These are phyloP conservation scores for Reutealis trisperma DNA, from an alignment of 345 rosid genomes.

Conservation along the genomic window DNA sequence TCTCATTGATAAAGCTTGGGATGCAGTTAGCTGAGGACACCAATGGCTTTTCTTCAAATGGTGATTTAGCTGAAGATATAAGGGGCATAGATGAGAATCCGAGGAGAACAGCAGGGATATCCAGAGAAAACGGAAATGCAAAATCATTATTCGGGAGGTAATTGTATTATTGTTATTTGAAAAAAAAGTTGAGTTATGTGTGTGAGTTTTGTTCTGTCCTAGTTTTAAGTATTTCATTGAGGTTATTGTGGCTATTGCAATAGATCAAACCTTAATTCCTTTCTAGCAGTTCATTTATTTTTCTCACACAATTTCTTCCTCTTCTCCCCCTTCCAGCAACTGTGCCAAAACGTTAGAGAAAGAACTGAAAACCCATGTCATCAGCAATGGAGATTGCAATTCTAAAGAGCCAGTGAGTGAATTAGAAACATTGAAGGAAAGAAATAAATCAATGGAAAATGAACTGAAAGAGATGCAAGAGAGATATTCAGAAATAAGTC, in stretches of 20 bases:
- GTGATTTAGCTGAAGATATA: slow-evolving; percentile 20
- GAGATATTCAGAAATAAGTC: slow-evolving; percentile 85
- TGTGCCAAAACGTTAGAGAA: slow-evolving; percentile 12
- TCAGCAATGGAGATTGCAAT: slow-evolving; percentile 14
- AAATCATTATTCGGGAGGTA: slow-evolving; percentile 39
- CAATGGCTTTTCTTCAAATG: slow-evolving; percentile 15
- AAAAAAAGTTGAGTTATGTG: neutral
- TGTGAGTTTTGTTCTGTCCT: neutral
- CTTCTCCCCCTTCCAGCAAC: slow-evolving; percentile 17
- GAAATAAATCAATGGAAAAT: slow-evolving; percentile 68
- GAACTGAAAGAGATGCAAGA: slow-evolving; percentile 96
- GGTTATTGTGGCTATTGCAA: neutral
- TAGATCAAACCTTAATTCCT: neutral
- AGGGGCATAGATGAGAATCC: neutral
- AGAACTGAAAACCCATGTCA: slow-evolving; percentile 19
- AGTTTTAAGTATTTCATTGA: neutral
- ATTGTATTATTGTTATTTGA: slow-evolving; percentile 12
- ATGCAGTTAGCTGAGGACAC: slow-evolving; percentile 34
- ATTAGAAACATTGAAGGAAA: slow-evolving; percentile 50
- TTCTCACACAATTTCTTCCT: neutral
- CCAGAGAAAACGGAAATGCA: slow-evolving; percentile 26
- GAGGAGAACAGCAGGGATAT: slow-evolving; percentile 8
- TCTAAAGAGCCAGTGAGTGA: slow-evolving; percentile 39
- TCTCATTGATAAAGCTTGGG: slow-evolving; percentile 1
- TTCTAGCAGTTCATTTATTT: slow-evolving; percentile 6